Evolutionary conservation across 306 rosid species (phyloP).

Genomic region (Heteromeles arbutifolia): DNA sequence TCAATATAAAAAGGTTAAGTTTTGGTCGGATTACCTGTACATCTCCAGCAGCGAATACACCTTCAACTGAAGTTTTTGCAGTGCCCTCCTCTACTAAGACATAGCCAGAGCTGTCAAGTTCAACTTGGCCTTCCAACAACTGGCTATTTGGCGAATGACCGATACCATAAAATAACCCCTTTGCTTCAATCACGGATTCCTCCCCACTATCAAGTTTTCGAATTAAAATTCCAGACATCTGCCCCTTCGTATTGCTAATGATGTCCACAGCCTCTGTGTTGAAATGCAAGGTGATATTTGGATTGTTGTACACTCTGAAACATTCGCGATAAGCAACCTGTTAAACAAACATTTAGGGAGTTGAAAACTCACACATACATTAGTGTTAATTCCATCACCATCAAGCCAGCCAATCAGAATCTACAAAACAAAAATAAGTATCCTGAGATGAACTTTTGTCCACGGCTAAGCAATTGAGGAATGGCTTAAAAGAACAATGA

Average conservation of each 20-base stretch:
- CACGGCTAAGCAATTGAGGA: not conserved
- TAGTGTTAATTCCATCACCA: slow-evolving; percentile 41
- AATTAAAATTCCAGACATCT: slow-evolving; percentile 80
- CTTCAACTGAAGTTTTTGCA: slow-evolving; percentile 77
- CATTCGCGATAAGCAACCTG: slow-evolving; percentile 99
- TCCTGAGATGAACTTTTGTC: slow-evolving; percentile 4
- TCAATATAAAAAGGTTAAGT: not conserved
- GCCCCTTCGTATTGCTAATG: slow-evolving; percentile 81
- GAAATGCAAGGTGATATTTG: slow-evolving; percentile 81
- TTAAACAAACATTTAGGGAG: slow-evolving; percentile 94
- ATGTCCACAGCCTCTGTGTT: slow-evolving; percentile 85
- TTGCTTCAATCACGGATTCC: slow-evolving; percentile 73
- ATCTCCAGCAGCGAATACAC: slow-evolving; percentile 93
- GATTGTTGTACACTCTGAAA: slow-evolving; percentile 98
- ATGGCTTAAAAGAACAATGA: not conserved
- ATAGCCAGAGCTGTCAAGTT: slow-evolving; percentile 69
- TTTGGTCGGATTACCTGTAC: slow-evolving; percentile 61
- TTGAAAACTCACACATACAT: slow-evolving; percentile 82
- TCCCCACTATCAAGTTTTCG: slow-evolving; percentile 58
- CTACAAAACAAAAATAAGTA: not conserved
- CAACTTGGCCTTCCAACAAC: slow-evolving; percentile 77
- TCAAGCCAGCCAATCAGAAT: slow-evolving; percentile 19
- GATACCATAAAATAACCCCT: slow-evolving; percentile 90
- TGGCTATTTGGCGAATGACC: slow-evolving; percentile 91
- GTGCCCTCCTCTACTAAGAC: slow-evolving; percentile 64